A percentile compares a stretch with the other conserved stretches of the same genome.
Conservation (phyloP, 257 asterid species). For the Solanum chiquidenum region DNA sequence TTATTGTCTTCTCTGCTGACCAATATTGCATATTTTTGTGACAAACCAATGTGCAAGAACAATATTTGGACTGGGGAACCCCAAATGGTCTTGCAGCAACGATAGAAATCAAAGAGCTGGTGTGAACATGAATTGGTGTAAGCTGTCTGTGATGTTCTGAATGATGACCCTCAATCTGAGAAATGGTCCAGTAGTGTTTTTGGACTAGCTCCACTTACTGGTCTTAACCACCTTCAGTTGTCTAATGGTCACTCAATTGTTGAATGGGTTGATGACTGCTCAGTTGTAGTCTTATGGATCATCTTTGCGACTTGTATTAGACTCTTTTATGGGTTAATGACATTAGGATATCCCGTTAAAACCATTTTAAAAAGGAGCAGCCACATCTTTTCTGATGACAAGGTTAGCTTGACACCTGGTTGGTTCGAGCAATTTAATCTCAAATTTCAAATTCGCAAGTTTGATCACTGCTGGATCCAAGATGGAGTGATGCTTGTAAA, state of each 20-base stretch:
- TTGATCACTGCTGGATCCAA: background rate
- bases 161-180: background rate
- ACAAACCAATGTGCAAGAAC: background rate
- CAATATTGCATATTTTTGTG: background rate
- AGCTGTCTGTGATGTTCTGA: background rate
- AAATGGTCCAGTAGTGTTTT: background rate
- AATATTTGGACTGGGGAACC: background rate
- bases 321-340: background rate
- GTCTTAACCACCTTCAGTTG: background rate
- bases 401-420: background rate
- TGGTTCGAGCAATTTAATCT: too few species aligned
- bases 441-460: background rate
- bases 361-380: background rate
- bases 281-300: background rate
- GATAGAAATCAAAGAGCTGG: background rate
- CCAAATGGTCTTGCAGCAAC: background rate
- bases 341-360: background rate
- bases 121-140: background rate
- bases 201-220: background rate
- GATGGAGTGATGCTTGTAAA: background rate
- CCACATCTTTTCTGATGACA: background rate
- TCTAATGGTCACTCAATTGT: background rate
- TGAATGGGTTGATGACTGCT: background rate
- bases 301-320: background rate
- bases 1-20: background rate